Percentiles rank a stretch among this genome's conserved stretches.
phyloP scores from a whole-genome alignment of 495 filamentous ascomycete species.

The Platismatia glauca region DNA sequence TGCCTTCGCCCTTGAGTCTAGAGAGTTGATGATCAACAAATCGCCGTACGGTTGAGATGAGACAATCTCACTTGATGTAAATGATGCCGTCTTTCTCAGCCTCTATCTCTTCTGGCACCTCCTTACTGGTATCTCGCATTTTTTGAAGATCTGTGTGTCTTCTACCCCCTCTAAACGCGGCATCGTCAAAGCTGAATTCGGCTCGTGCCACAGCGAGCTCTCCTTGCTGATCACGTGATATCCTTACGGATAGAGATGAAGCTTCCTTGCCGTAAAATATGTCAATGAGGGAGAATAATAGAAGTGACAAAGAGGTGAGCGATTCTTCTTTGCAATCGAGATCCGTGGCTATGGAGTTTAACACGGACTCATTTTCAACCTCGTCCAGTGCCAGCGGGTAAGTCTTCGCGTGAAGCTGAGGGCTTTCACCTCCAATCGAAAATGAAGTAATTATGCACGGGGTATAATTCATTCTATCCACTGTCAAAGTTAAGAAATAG shows the following conservation, averaged over 20 bases:
- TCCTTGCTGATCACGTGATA: slow-evolving; percentile 34
- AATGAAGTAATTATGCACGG: slow-evolving; percentile 63
- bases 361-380: slow-evolving; percentile 28
- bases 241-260: slow-evolving; percentile 45
- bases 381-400: slow-evolving; percentile 55
- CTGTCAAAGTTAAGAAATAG: slow-evolving; percentile 49
- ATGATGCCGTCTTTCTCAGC: slow-evolving; percentile 67
- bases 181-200: slow-evolving; percentile 68
- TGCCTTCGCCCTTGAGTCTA: slow-evolving; percentile 41
- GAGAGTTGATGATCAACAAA: background rate
- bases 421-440: slow-evolving; percentile 29
- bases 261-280: slow-evolving; percentile 65
- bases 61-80: slow-evolving; percentile 48
- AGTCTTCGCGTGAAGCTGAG: slow-evolving; percentile 34
- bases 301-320: slow-evolving; percentile 34
- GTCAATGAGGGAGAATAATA: slow-evolving; percentile 47
- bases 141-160: slow-evolving; percentile 58
- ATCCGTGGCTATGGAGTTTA: slow-evolving; percentile 39
- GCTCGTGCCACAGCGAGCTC: slow-evolving; percentile 42
- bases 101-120: slow-evolving; percentile 41
- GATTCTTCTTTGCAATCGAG: slow-evolving; percentile 41
- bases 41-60: background rate
- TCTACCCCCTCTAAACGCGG: slow-evolving; percentile 55
- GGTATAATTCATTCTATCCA: slow-evolving; percentile 54
- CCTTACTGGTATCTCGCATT: slow-evolving; percentile 42